These are phyloP conservation scores for Aspergillus hortae DNA, from an alignment of 2,329 filamentous ascomycete genomes.

Conservation along the genomic window DNA sequence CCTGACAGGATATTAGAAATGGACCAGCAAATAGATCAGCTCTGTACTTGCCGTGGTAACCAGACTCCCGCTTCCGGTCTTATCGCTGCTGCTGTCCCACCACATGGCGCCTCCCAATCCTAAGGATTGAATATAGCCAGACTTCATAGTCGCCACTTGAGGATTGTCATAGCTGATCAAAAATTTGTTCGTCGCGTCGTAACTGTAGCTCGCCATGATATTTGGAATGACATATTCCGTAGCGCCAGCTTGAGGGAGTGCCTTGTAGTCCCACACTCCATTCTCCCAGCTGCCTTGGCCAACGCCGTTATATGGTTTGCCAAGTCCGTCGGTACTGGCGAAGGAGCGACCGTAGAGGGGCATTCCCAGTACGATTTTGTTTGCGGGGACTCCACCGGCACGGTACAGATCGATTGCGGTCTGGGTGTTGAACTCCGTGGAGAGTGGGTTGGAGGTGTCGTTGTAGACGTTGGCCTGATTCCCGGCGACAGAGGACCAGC, in stretches of 20 bases:
- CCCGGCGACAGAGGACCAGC: slow-evolving; percentile 68
- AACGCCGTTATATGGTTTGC: slow-evolving; percentile 64
- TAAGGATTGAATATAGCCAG: slow-evolving; percentile 62
- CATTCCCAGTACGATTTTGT: slow-evolving; percentile 85
- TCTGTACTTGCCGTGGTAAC: slow-evolving; percentile 51
- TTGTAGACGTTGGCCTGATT: slow-evolving; percentile 78
- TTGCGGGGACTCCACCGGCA: slow-evolving; percentile 56
- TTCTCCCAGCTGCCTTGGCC: slow-evolving; percentile 72
- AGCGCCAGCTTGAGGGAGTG: slow-evolving; percentile 53
- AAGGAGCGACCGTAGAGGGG: slow-evolving; percentile 89
- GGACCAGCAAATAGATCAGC: background rate
- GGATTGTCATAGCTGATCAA: slow-evolving; percentile 76
- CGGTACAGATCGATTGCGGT: slow-evolving; percentile 69
- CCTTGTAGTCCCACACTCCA: slow-evolving; percentile 86
- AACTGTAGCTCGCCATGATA: slow-evolving; percentile 32
- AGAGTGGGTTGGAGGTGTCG: slow-evolving; percentile 52
- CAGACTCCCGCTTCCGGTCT: slow-evolving; percentile 60
- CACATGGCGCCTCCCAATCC: slow-evolving; percentile 85
- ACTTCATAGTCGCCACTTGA: slow-evolving; percentile 65
- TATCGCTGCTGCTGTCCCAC: slow-evolving; percentile 87
- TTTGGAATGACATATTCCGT: slow-evolving; percentile 17
- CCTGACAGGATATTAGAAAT: background rate
- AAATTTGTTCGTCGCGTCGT: slow-evolving; percentile 49
- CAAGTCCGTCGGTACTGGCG: slow-evolving; percentile 70
- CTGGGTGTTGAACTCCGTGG: slow-evolving; percentile 74